A percentile compares a stretch with the other conserved stretches of the same genome.
Evolutionary conservation across 2,329 filamentous ascomycete species (phyloP).

Genomic region (Talaromyces amestolkiae): DNA sequence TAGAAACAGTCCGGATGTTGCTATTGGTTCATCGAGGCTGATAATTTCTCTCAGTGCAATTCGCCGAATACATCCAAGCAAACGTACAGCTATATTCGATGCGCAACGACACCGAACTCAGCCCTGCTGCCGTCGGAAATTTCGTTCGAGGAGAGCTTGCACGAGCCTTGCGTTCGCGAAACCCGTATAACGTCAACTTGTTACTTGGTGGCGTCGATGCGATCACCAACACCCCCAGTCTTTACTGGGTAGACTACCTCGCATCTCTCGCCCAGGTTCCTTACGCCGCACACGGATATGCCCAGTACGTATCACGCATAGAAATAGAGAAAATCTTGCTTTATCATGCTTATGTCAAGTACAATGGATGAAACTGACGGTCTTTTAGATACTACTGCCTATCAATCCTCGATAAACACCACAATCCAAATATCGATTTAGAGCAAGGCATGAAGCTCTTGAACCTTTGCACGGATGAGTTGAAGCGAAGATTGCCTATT

Average conservation of each 20-base stretch:
- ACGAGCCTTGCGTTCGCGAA: slow-evolving; percentile 81
- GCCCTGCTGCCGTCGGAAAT: slow-evolving; percentile 81
- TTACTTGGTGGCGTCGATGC: slow-evolving; percentile 90
- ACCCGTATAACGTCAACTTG: slow-evolving; percentile 95
- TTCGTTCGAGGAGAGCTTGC: slow-evolving; percentile 95
- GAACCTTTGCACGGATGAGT: slow-evolving; percentile 91
- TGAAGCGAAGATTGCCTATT: slow-evolving; percentile 94
- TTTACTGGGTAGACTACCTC: slow-evolving; percentile 98
- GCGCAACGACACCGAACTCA: slow-evolving; percentile 92
- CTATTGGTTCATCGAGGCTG: slow-evolving; percentile 24
- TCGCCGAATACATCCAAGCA: slow-evolving; percentile 98
- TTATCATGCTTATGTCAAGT: background rate
- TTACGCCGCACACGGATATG: slow-evolving; percentile 96
- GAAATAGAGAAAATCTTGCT: background rate
- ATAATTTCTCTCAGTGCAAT: slow-evolving; percentile 70
- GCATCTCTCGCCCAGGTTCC: slow-evolving; percentile 83
- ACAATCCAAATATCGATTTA: slow-evolving; percentile 88
- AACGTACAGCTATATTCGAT: slow-evolving; percentile 98
- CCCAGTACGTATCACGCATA: slow-evolving; percentile 64
- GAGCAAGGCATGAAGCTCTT: slow-evolving; percentile 90
- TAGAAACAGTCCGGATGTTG: slow-evolving; percentile 22
- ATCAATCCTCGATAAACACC: slow-evolving; percentile 96
- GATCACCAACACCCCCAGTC: slow-evolving; percentile 81
- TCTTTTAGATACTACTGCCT: slow-evolving; percentile 84
- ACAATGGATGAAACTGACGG: background rate